These are phyloP conservation scores for Phytophthora macrochlamydospora DNA, from an alignment of 352 stramenopile species.

Conservation along the genomic window DNA sequence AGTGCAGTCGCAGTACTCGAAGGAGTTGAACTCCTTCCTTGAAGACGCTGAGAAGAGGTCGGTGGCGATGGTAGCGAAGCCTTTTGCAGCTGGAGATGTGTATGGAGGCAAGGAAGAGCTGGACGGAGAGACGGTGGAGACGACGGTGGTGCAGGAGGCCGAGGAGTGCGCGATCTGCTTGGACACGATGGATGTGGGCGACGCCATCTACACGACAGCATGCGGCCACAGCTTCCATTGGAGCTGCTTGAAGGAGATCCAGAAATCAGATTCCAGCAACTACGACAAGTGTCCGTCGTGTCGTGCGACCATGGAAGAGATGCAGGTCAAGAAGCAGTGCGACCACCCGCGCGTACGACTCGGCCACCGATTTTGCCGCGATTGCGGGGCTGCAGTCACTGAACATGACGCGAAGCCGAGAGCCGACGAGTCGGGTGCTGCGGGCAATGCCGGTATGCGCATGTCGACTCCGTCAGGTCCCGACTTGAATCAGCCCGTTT, in stretches of 20 bases:
- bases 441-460: slow-evolving; percentile 12
- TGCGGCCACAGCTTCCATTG: slow-evolving; percentile 89
- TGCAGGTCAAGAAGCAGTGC: slow-evolving; percentile 86
- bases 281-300: slow-evolving; percentile 88
- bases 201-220: slow-evolving; percentile 84
- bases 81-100: slow-evolving; percentile 25
- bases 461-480: slow-evolving; percentile 29
- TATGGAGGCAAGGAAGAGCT: slow-evolving; percentile 27
- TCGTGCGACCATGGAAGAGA: slow-evolving; percentile 72
- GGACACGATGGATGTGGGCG: slow-evolving; percentile 77
- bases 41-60: slow-evolving; percentile 65
- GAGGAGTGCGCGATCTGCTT: slow-evolving; percentile 89
- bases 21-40: slow-evolving; percentile 59
- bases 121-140: slow-evolving; percentile 25
- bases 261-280: slow-evolving; percentile 78
- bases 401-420: slow-evolving; percentile 74
- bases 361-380: slow-evolving; percentile 79
- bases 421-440: slow-evolving; percentile 36
- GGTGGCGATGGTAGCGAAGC: slow-evolving; percentile 45
- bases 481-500: slow-evolving; percentile 54
- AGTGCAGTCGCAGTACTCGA: slow-evolving; percentile 38
- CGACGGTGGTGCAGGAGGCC: slow-evolving; percentile 61
- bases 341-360: slow-evolving; percentile 84
- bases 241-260: slow-evolving; percentile 85
- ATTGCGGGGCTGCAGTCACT: slow-evolving; percentile 66